Evolutionary conservation across 805 yeast species (phyloP), one percentile per base, ranked within the genome.

Genomic region (Ogataea siamensis): DNA sequence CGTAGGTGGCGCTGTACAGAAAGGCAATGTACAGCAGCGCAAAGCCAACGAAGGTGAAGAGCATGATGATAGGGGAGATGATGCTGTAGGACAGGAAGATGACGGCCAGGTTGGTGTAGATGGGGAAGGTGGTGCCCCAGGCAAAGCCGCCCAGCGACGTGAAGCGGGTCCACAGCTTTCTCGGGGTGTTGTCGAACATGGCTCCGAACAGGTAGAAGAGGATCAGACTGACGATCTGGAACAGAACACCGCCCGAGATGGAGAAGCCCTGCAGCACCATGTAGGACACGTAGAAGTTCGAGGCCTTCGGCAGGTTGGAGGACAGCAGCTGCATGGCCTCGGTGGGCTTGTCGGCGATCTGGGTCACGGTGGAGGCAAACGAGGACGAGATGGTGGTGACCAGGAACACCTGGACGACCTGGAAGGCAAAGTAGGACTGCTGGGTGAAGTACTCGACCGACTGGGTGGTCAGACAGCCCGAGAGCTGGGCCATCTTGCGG

Each of bases 111-210:
- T 78, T 80, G 43, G 85, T 76, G 57, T 80, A 83, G 4, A 78
- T 68, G n/a, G 94, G 93, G 68, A 80, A 84, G 5, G 74, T 64
- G 1, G 91, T 82, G 41, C 94, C 94, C 86, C 87, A 84, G 8
- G 68, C 60, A 56, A 74, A 67, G 2, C 73, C 43, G 7, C 77
- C 71, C 45, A 84, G 64, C 3, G 62, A 66, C 14, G 67, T 63
- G 60, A 76, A 84, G 56, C 91, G 70, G 8, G 46, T 60, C 73
- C 73, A 80, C 57, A 80, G 80, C 66, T 80, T 80, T 58, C 91
- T 70, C 22, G 81, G 76, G 2, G 91, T 80, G 5, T 55, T 59
- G 54, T 84, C 93, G 12, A 83, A 62, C 8, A 76, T 15, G 7
- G 51, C 53, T 8, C 89, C 80, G 36, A 83, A 54, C 10, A 78